Evolutionary conservation across 176 grass and related monocot genomes (phyloP).

Genomic region (Oryza officinalis): DNA sequence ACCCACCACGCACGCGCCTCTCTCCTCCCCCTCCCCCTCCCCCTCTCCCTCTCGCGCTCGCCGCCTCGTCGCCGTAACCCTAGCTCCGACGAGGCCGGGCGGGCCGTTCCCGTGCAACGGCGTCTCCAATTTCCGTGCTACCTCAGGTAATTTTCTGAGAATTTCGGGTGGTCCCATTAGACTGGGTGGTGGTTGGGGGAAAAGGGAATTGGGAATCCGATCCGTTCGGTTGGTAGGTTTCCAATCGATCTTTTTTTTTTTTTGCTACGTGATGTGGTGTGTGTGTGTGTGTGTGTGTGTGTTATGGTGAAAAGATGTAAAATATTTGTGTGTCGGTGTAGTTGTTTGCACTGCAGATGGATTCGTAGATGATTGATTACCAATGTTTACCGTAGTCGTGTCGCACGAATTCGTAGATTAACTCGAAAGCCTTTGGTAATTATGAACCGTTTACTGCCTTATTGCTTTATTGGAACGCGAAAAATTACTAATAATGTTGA

Average conservation of each 20-base stretch:
- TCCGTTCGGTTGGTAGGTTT: background rate
- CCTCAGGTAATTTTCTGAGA: conserved; percentile 29
- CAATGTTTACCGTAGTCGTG: no score
- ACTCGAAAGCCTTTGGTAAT: background rate
- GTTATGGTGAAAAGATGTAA: background rate
- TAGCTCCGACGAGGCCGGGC: background rate
- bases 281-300: no score
- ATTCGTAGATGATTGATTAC: no score
- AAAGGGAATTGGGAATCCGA: background rate
- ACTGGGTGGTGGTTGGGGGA: no score
- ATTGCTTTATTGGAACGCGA: background rate
- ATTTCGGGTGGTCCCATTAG: background rate
- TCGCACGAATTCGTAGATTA: no score
- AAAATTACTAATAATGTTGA: background rate
- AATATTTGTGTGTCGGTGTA: background rate
- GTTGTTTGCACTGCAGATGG: no score
- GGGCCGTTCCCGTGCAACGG: no score
- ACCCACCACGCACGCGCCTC: background rate
- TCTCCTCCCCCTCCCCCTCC: no score
- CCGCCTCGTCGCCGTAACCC: background rate
- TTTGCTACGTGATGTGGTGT: background rate
- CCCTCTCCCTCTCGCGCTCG: background rate
- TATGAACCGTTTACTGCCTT: background rate
- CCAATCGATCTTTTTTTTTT: background rate
- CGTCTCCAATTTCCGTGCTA: no score